Base-by-base conservation (phyloP, 2,329 filamentous ascomycete species). In the Fusarium coicis region DNA sequence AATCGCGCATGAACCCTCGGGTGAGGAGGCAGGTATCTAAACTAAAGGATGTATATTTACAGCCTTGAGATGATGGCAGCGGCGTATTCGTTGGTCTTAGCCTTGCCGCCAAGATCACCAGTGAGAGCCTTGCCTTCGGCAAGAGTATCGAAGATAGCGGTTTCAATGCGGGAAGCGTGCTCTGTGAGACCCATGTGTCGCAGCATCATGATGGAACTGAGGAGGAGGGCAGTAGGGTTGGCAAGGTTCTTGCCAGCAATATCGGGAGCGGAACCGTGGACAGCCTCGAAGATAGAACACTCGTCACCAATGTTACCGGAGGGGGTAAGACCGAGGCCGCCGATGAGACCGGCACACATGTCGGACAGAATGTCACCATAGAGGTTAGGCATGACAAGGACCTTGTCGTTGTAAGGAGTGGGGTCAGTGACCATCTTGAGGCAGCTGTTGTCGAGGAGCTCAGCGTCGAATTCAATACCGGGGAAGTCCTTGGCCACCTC, bases 301-400 rank as follows among this genome's bases (percentile, higher is more conserved):
- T 97, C 93, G 86, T 98, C 95, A 85, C 95, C 96, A 81, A 98
- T 98, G 91, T 99, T 99, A 81, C 96, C 96, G 43, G 96, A 98
- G 75, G 96, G 96, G 43, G 96, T 98, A 58, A 99, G 91, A 83
- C 96, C 96, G 74, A 99, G 93, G 85, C 96, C 96, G 83, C 96
- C 96, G 80, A 99, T 98, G 78, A 99, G 90, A 87, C 96, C 96
- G 80, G 96, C 96, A 88, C 96, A 98, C 94, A 98, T 97, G 85
- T 99, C 96, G 81, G 96, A 98, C 76, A 99, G 91, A 89, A 99
- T 99, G 87, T 98, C 96, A 85, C 96, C 96, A 89, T 98, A 99
- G 80, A 98, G 89, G 90, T 99, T 99, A 84, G 96, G 96, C 91
- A 93, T 93, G 85, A 99, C 96, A 65, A 99, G 91, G 67, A 99